Percentiles rank a stretch among this genome's conserved stretches.
Conservation (phyloP, 495 filamentous ascomycete genomes). For the Amniculicola lignicola region DNA sequence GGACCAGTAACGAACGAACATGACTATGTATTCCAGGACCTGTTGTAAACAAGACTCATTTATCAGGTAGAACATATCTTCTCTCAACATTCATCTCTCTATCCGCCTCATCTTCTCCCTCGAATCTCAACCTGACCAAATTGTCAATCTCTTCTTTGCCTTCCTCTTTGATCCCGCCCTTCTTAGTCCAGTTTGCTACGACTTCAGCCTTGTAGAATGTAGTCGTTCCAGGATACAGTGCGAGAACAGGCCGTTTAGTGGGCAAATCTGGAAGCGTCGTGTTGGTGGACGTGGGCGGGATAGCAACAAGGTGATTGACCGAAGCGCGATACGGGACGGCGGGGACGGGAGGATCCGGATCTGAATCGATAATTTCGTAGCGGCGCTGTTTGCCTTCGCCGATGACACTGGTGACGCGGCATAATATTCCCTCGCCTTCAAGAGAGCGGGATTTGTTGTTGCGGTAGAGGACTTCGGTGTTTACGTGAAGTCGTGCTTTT, state of each 20-base stretch:
- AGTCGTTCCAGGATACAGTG: slow-evolving; percentile 77
- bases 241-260: slow-evolving; percentile 38
- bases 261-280: slow-evolving; percentile 54
- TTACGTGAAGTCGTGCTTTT: slow-evolving; percentile 54
- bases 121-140: slow-evolving; percentile 39
- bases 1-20: no score
- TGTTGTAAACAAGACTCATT: no score
- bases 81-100: slow-evolving; percentile 41
- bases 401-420: slow-evolving; percentile 76
- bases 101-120: slow-evolving; percentile 45
- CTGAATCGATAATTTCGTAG: slow-evolving; percentile 92
- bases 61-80: slow-evolving; percentile 41
- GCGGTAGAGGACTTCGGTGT: slow-evolving; percentile 83
- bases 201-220: slow-evolving; percentile 98
- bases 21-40: slow-evolving; percentile 1
- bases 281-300: slow-evolving; percentile 56
- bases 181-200: slow-evolving; percentile 19
- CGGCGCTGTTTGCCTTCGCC: slow-evolving; percentile 84
- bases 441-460: slow-evolving; percentile 63
- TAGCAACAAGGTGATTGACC: slow-evolving; percentile 78
- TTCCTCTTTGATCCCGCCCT: slow-evolving; percentile 9
- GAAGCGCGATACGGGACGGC: slow-evolving; percentile 64
- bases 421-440: slow-evolving; percentile 82
- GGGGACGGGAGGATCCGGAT: slow-evolving; percentile 70
- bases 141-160: slow-evolving; percentile 13